Evolutionary conservation across 148 eudicot genomes (phyloP).

Genomic region (Chenopodium formosanum): DNA sequence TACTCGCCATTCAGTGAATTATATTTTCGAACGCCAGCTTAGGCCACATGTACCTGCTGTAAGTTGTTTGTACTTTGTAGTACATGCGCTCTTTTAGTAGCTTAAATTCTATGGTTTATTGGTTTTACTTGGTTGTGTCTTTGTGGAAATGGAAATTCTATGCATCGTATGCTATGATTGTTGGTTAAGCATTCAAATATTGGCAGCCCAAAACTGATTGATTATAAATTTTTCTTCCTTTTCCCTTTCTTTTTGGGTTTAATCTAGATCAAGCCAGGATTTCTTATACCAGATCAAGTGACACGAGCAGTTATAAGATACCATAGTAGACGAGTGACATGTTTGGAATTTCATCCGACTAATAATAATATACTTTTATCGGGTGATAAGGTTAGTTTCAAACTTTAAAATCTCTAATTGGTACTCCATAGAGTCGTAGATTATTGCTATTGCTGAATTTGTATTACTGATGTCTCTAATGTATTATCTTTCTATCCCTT

Average conservation of each 20-base stretch:
- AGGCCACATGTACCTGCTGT: constrained; percentile 62
- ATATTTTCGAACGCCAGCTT: constrained; percentile 77
- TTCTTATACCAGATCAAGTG: constrained; percentile 77
- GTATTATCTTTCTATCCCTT: not conserved
- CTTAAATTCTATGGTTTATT: not conserved
- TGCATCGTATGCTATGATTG: not conserved
- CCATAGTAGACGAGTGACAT: constrained; percentile 89
- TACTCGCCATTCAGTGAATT: constrained; percentile 56
- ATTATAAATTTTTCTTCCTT: not conserved
- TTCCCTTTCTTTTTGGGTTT: not conserved
- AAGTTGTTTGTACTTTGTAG: constrained; percentile 30
- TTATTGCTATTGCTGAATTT: not conserved
- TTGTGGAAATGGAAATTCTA: not conserved
- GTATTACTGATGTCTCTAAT: not conserved
- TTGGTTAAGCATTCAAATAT: not conserved
- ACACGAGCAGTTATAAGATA: constrained; percentile 85
- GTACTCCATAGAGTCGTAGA: not conserved
- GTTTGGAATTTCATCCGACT: constrained; percentile 96
- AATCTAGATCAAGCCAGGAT: constrained; percentile 70
- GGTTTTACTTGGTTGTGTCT: not conserved
- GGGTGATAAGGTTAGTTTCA: constrained; percentile 81
- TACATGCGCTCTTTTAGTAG: not conserved
- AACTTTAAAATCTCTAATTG: not conserved
- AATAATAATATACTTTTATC: constrained; percentile 75
- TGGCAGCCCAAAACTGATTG: not conserved